Evolutionary conservation across 2,329 filamentous ascomycete species (phyloP).

Genomic region (Colletotrichum horii): DNA sequence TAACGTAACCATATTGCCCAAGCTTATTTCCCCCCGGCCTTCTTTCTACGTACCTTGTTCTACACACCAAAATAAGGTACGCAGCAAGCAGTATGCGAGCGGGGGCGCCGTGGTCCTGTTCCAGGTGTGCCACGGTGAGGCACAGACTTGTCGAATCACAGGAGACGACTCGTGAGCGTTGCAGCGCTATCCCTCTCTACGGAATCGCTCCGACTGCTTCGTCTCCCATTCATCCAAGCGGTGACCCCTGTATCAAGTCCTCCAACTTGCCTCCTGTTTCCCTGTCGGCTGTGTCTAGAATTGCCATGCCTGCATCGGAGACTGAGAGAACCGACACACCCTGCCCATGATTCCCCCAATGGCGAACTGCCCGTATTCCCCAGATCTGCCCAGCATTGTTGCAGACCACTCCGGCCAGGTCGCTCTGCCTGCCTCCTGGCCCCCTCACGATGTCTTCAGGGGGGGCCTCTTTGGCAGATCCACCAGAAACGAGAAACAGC

Average conservation of each 20-base stretch:
- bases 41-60: no score
- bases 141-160: slow-evolving; percentile 1
- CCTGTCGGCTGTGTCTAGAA: background rate
- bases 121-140: slow-evolving; percentile 6
- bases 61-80: no score
- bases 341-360: background rate
- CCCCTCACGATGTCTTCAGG: background rate
- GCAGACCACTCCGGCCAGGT: background rate
- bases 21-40: background rate
- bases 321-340: background rate
- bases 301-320: slow-evolving; percentile 1
- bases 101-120: background rate
- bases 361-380: background rate
- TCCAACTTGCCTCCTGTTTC: background rate
- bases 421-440: background rate
- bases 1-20: background rate
- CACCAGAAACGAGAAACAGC: background rate
- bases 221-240: background rate
- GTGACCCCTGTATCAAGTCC: background rate
- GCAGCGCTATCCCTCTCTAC: background rate
- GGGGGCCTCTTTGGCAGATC: background rate
- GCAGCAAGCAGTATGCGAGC: background rate
- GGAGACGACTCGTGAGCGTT: background rate
- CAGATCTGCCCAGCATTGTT: background rate
- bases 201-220: background rate